Percentiles rank a stretch among this genome's conserved stretches.
phyloP scores from a whole-genome alignment of 176 grass and related monocot species.

The Aegilops umbellulata region DNA sequence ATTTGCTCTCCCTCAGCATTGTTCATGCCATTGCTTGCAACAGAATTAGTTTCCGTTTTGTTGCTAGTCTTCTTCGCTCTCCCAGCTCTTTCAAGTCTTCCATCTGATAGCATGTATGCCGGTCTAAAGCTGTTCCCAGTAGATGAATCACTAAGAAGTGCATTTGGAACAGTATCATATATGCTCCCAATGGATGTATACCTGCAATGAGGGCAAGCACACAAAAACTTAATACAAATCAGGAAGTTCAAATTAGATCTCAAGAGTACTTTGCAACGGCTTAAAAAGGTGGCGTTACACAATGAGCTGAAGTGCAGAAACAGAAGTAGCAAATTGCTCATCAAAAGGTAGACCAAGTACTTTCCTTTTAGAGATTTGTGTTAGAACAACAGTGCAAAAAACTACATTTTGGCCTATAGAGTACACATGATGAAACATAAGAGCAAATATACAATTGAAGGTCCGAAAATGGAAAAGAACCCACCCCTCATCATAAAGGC shows the following conservation, averaged over 20 bases:
- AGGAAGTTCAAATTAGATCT: neutral
- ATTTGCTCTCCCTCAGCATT: conserved; percentile 30
- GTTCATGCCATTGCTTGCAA: conserved; percentile 59
- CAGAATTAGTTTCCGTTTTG: conserved; percentile 40
- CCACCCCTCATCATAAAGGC: conserved; percentile 96
- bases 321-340: neutral
- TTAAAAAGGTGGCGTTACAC: conserved; percentile 6
- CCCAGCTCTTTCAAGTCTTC: conserved; percentile 96
- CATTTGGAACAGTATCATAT: conserved; percentile 96
- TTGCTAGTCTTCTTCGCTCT: conserved; percentile 70
- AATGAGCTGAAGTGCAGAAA: neutral
- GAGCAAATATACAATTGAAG: neutral
- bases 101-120: conserved; percentile 95
- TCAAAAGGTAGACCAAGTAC: neutral
- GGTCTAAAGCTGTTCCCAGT: conserved; percentile 79
- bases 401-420: neutral
- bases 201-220: conserved; percentile 37
- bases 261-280: neutral
- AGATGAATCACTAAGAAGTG: conserved; percentile 75
- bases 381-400: neutral
- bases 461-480: conserved; percentile 4
- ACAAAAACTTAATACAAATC: conserved; percentile 27
- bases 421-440: neutral
- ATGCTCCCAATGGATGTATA: conserved; percentile 99
- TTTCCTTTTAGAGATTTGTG: neutral